Base-by-base conservation (phyloP, 306 rosid species). In the Nissolia schottii region DNA sequence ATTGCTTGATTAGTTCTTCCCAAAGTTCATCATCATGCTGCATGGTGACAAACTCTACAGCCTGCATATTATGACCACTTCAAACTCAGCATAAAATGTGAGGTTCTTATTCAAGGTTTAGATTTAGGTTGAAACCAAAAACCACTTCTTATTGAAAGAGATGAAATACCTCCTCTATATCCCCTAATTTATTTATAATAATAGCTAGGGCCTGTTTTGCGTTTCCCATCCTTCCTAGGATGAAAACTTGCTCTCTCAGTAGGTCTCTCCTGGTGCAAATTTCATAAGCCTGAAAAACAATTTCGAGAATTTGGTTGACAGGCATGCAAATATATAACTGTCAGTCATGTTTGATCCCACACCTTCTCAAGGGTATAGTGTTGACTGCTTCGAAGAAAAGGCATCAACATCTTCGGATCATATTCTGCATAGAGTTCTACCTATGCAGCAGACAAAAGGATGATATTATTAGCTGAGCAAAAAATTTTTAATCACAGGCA, bases 201-300 rank as follows among this genome's bases (percentile, higher is more conserved):
- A 91, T 84, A 78, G 92, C 78, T 22, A 91, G 86, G 43, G 96
- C 96, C 81, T 87, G 88, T 75, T 85, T 91, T 24, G 91, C 54
- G 76, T 91, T 91, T 71, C 97, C 97, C 96, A 91, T 91, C 79
- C 97, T 87, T 76, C 97, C 92, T 65, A 91, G 89, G 82, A 91
- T 80, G 83, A 88, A 91, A 13, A 91, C 92, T 82, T 87, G 88
- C 85, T 91, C 96, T 85, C 84, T 87, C 67, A 88, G 63, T 51
- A 85, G 92, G 74, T 84, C 82, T 82, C 77, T 80, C 64, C 68
- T 75, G 45, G 79, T 29, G 65, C 91, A 88, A 78, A 84, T 84
- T 32, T 91, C 97, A 25, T 91, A 81, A 74, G 96, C 96, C 97
- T 89, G 91, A 66, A 65, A 83, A 50, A 20, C 56, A 71, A 64